Percentiles rank a stretch among this genome's conserved stretches.
Conservation (phyloP, 345 rosid genomes). For the Luvunga scandens region DNA sequence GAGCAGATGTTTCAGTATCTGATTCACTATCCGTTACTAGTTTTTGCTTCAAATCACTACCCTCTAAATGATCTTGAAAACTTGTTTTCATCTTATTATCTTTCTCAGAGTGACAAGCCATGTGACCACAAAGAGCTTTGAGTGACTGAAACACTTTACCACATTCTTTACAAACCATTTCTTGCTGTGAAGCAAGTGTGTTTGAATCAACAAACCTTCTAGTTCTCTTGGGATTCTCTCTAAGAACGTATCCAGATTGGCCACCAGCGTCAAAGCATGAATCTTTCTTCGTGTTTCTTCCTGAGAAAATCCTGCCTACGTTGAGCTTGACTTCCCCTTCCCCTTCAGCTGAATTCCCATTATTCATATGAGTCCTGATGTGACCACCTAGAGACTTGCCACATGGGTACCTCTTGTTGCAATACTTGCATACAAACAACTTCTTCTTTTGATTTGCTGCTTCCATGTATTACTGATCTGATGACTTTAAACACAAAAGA, state of each 20-base stretch:
- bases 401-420: conserved; percentile 70
- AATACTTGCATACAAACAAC: conserved; percentile 70
- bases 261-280: conserved; percentile 41
- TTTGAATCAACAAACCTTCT: conserved; percentile 52
- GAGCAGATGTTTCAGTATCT: conserved; percentile 67
- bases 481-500: conserved; percentile 15
- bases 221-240: conserved; percentile 70
- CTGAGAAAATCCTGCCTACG: conserved; percentile 23
- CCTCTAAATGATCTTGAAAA: conserved; percentile 30
- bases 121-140: conserved; percentile 93
- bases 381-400: conserved; percentile 93
- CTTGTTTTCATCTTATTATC: conserved; percentile 33
- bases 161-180: conserved; percentile 68
- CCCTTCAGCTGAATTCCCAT: conserved; percentile 35
- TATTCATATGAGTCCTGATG: conserved; percentile 72
- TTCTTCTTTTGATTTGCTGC: conserved; percentile 39
- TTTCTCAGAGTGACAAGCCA: conserved; percentile 82
- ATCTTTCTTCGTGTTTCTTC: conserved; percentile 22
- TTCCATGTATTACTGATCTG: conserved; percentile 43
- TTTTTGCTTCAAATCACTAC: conserved; percentile 35
- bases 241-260: conserved; percentile 56
- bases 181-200: conserved; percentile 27
- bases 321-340: conserved; percentile 34
- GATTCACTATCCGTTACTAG: conserved; percentile 54
- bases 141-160: conserved; percentile 78